Base-by-base conservation (phyloP, 2,329 filamentous ascomycete genomes). In the Arachnopeziza araneosa region DNA sequence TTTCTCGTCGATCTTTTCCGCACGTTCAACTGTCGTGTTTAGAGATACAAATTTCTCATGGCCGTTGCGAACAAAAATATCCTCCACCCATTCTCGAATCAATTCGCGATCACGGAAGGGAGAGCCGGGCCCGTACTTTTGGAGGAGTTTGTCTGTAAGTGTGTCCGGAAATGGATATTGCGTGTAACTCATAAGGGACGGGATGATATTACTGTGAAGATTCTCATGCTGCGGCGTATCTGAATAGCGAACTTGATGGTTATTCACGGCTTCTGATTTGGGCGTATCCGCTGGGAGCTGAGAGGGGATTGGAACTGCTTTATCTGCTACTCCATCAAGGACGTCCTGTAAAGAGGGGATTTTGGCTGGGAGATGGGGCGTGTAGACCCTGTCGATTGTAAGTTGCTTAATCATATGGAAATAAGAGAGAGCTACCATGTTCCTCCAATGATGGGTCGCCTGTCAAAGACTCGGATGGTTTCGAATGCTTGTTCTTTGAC, bases 151-250 rank as follows among this genome's bases (percentile, higher is more conserved):
- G 36, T 77, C 67, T 22, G 75, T 76, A n/a, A 72, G 68, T 52
- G 75, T 70, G 0, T 68, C 66, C 0, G 82, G 78, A 10, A 86
- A 81, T 0, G 76, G 73, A 55, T 84, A 82, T 60, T 83, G 75
- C 0, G 78, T 80, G 69, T 81, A 88, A 21, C 78, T 75, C 85
- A 88, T 88, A 0, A 82, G 74, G 1, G 77, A 65, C 9, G 75
- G 74, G 56, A 81, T 79, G 48, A 88, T 80, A 63, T 88, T 88
- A 2, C 83, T 87, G 66, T 87, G 82, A 21, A 87, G 73, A 44
- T 44, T 44, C 36, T 44, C 36, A 19, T 44, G 36, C 36, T 24
- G 80, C 79, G 0, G 81, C 80, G 62, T 87, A 86, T 19, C 86
- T 75, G 36, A 44, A 12, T 44, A 44, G 0, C 54, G 52, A 7